These are phyloP conservation scores for Coemansia sp. DNA, from an alignment of 192 early-diverging fungal species.

Conservation along the genomic window DNA sequence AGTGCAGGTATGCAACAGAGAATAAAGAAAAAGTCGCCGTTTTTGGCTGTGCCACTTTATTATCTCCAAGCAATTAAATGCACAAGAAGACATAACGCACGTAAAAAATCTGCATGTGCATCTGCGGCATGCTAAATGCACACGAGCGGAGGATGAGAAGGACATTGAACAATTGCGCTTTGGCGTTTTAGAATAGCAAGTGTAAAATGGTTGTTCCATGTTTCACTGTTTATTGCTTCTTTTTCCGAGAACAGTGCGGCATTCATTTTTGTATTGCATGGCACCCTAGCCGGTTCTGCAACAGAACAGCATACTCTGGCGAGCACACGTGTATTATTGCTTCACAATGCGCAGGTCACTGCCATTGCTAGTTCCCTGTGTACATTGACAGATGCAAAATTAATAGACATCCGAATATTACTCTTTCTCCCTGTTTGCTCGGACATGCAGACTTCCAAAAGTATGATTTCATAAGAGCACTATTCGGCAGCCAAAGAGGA, in stretches of 20 bases:
- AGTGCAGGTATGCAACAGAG: neutral
- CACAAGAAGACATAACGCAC: constrained; percentile 10
- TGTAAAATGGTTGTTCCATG: too few relatives aligned
- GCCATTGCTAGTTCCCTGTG: neutral
- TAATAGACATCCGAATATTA: neutral
- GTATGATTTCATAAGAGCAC: constrained; percentile 14
- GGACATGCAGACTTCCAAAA: neutral
- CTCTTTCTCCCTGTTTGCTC: neutral
- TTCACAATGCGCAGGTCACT: neutral
- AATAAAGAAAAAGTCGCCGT: constrained; percentile 4
- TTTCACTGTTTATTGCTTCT: too few relatives aligned
- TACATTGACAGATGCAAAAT: neutral
- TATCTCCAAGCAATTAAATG: constrained; percentile 16
- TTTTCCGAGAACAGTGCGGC: too few relatives aligned
- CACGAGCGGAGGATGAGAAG: neutral
- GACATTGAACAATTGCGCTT: constrained; percentile 10
- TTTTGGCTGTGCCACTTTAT: constrained; percentile 9
- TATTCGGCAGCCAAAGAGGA: neutral
- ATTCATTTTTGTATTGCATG: neutral
- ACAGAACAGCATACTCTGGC: neutral
- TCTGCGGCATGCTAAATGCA: constrained; percentile 7
- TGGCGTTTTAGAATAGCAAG: neutral
- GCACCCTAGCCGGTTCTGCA: neutral
- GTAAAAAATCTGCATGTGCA: constrained; percentile 10
- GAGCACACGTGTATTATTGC: neutral